Conservation (phyloP, 495 filamentous ascomycete genomes). For the Hapsidospora chrysogenum region DNA sequence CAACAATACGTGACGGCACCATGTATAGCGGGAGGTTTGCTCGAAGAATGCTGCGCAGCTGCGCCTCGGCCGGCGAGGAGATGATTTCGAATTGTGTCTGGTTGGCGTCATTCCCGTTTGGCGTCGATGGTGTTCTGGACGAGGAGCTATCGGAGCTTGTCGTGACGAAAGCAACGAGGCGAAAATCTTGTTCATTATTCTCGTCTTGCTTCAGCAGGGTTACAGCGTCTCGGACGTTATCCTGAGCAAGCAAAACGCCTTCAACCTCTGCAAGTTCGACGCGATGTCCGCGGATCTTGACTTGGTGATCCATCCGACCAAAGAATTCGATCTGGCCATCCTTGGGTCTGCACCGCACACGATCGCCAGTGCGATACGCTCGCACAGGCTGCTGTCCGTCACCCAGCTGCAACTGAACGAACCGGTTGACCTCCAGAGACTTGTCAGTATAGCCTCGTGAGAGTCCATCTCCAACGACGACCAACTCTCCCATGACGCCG, state of each 20-base stretch:
- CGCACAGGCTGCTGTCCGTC: no score
- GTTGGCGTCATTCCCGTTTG: not conserved
- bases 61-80: not conserved
- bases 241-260: not conserved
- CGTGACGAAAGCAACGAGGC: not conserved
- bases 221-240: not conserved
- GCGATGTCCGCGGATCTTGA: not conserved
- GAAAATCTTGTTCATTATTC: not conserved
- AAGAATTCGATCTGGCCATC: not conserved
- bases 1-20: conserved; percentile 2
- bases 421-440: conserved; percentile 1
- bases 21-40: not conserved
- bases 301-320: not conserved
- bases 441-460: conserved; percentile 6
- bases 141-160: no score
- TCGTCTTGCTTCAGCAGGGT: not conserved
- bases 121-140: not conserved
- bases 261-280: not conserved
- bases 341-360: not conserved
- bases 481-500: conserved; percentile 5
- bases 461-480: conserved; percentile 5
- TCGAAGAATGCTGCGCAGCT: not conserved
- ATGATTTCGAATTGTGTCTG: no score
- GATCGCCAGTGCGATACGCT: not conserved
- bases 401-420: no score